A percentile compares a stretch with the other conserved stretches of the same genome.
Evolutionary conservation across 192 early-diverging fungal species (phyloP).

Genomic region (Gryganskiella cystojenkinii): DNA sequence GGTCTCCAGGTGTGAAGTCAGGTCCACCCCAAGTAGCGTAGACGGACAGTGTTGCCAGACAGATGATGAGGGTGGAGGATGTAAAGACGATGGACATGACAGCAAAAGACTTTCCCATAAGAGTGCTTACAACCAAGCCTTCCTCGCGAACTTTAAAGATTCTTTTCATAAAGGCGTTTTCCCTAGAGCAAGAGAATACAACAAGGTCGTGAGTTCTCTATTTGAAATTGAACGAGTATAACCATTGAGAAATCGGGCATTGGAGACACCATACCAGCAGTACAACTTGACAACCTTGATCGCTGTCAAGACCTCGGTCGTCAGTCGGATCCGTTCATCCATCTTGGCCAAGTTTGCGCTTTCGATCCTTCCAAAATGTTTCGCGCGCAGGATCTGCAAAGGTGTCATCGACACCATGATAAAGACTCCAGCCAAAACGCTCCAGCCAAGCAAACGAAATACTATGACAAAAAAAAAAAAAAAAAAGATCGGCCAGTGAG

Average conservation of each 20-base stretch:
- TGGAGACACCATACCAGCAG: slow-evolving; percentile 13
- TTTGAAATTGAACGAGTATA: neutral
- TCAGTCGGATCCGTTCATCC: slow-evolving; percentile 48
- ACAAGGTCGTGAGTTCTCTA: neutral
- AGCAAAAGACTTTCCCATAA: neutral
- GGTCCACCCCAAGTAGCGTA: slow-evolving; percentile 31
- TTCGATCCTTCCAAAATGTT: slow-evolving; percentile 22
- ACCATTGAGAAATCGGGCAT: neutral
- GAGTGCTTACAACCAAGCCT: slow-evolving; percentile 1
- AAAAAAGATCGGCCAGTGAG: neutral
- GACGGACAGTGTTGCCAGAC: slow-evolving; percentile 11
- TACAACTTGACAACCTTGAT: slow-evolving; percentile 58
- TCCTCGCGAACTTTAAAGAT: slow-evolving; percentile 16
- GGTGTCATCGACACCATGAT: slow-evolving; percentile 24
- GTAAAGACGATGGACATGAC: slow-evolving; percentile 19
- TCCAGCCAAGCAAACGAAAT: slow-evolving; percentile 42
- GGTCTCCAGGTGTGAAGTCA: slow-evolving; percentile 15
- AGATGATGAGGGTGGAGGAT: slow-evolving; percentile 16
- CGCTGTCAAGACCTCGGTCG: slow-evolving; percentile 45
- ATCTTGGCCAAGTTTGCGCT: slow-evolving; percentile 23
- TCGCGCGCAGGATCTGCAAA: slow-evolving; percentile 33
- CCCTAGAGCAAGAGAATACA: neutral
- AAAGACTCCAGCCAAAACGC: slow-evolving; percentile 14
- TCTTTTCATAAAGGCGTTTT: slow-evolving; percentile 19
- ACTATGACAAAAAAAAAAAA: slow-evolving; percentile 3